Base-by-base conservation (phyloP, 2,329 filamentous ascomycete species). In the Colletotrichum phormii region DNA sequence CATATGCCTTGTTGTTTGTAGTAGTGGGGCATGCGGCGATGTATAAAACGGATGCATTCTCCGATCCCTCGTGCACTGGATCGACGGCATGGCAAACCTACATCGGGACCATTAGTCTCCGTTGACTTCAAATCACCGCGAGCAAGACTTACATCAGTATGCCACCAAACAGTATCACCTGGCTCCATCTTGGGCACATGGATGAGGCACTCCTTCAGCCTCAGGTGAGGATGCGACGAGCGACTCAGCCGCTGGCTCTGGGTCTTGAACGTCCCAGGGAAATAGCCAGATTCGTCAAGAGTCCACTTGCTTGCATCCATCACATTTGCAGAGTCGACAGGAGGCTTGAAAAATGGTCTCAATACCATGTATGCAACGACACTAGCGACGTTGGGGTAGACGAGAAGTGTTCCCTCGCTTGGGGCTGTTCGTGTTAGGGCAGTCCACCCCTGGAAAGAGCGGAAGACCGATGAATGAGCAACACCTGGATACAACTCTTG, bases 361-460 rank as follows among this genome's bases (percentile, higher is more conserved):
- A 86, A 77, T 9, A 86, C 74, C 57, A 84, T 70, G 67, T 85
- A 86, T 2, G 83, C 80, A 13, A 84, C 80, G 15, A 78, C 78
- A 3, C 75, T 77, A 9, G 77, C 77, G 24, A 84, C 77, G 68
- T 84, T 80, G 1, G 84, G 84, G 65, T 82, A 84, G 5, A 86
- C 67, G 72, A 85, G 75, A 33, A 86, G 72, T 2, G 79, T 83
- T 12, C 84, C 84, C 71, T 84, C 80, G 9, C 65, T 60, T 3
- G 77, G 76, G 2, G 76, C 81, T 2, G 82, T 78, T 4, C 77
- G 76, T 0, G 84, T 85, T 22, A 85, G 77, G 0, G 84, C 84
- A 2, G 84, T 85, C 84, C 84, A 86, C 31, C 84, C 84, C 73
- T 86, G 83, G 70, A 82, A 85, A 2, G 80, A 78, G 8, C 84